These are phyloP conservation scores for Penicillium argentinense DNA, from an alignment of 495 filamentous ascomycete genomes.

Conservation along the genomic window DNA sequence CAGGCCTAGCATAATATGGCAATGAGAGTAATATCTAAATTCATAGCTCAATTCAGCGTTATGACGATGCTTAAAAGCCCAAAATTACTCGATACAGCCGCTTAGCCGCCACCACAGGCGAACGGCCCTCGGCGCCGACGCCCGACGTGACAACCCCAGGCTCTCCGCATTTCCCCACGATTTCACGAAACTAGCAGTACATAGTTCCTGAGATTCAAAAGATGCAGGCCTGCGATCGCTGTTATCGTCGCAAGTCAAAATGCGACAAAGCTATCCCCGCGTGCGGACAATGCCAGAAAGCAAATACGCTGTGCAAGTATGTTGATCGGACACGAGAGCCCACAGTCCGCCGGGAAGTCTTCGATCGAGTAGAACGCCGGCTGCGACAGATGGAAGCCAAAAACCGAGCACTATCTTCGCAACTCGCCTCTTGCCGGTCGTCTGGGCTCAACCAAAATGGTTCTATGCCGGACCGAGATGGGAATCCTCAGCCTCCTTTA, in stretches of 20 bases:
- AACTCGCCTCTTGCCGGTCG: neutral
- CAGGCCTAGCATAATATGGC: too few relatives aligned
- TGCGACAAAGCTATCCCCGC: slow-evolving; percentile 33
- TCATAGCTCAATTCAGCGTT: too few relatives aligned
- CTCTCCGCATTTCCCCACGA: neutral
- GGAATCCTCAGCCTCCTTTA: neutral
- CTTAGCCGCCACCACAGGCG: too few relatives aligned
- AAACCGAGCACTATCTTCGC: slow-evolving; percentile 6
- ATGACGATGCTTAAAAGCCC: too few relatives aligned
- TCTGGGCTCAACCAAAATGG: neutral
- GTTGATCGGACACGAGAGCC: slow-evolving; percentile 17
- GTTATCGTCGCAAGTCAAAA: slow-evolving; percentile 31
- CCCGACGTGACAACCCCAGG: neutral
- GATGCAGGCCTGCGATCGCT: slow-evolving; percentile 24
- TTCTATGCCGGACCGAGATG: neutral
- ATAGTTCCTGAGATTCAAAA: neutral
- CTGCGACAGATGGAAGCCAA: slow-evolving; percentile 16
- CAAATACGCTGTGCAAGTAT: slow-evolving; percentile 22
- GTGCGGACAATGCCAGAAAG: slow-evolving; percentile 27
- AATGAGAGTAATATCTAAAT: too few relatives aligned
- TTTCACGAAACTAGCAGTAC: neutral
- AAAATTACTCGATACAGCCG: too few relatives aligned
- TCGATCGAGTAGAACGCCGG: slow-evolving; percentile 18
- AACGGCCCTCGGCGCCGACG: neutral
- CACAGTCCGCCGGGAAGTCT: slow-evolving; percentile 13